These are phyloP conservation scores for Clausena lansium DNA, from an alignment of 345 rosid species.

Conservation along the genomic window DNA sequence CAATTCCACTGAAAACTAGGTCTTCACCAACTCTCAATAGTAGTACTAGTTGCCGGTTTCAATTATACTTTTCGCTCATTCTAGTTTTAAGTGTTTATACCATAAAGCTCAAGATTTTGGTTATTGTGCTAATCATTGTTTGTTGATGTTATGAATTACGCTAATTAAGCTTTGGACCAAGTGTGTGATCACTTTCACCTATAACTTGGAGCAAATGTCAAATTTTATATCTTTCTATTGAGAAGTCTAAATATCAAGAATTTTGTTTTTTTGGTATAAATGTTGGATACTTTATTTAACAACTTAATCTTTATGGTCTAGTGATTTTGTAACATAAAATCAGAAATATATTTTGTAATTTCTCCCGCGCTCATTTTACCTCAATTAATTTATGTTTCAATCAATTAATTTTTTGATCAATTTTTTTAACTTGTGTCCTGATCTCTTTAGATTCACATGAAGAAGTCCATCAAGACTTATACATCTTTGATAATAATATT, in stretches of 20 bases:
- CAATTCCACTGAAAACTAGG: not conserved
- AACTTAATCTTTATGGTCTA: not conserved
- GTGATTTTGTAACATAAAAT: not conserved
- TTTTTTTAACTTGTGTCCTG: no score
- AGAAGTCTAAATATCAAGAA: not conserved
- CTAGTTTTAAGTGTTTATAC: not conserved
- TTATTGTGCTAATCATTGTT: slow-evolving; percentile 18
- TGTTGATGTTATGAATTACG: not conserved
- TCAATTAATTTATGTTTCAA: no score
- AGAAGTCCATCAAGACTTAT: fast-evolving
- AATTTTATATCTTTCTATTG: not conserved
- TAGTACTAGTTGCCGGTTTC: not conserved
- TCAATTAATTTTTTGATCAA: no score
- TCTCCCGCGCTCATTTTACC: no score
- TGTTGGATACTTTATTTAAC: not conserved
- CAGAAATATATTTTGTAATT: no score
- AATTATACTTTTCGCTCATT: not conserved
- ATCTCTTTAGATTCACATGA: no score
- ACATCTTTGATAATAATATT: no score
- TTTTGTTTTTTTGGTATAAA: no score
- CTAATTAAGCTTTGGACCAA: slow-evolving; percentile 4
- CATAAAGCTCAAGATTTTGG: not conserved
- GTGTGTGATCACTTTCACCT: not conserved
- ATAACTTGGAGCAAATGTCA: not conserved
- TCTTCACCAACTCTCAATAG: not conserved